Conservation (phyloP, 202 grass and related monocot species). For the Setaria viridis region DNA sequence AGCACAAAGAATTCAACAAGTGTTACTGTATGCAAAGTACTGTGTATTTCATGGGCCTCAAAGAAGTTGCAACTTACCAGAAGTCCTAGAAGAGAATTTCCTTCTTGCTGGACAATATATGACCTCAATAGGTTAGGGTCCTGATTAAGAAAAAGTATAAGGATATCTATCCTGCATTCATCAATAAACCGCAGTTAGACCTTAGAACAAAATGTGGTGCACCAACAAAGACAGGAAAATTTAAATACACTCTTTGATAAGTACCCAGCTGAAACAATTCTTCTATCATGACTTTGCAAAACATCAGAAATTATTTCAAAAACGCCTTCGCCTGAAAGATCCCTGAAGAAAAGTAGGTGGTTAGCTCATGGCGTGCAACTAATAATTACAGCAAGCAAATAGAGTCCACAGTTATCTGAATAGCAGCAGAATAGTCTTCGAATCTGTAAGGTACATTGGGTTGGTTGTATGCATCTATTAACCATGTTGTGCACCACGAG, state of each 20-base stretch:
- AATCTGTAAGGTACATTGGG: conserved; percentile 15
- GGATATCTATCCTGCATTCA: conserved; percentile 91
- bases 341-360: conserved; percentile 61
- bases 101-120: conserved; percentile 97
- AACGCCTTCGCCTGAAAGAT: conserved; percentile 95
- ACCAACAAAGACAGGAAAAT: conserved; percentile 25
- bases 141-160: conserved; percentile 98
- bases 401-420: conserved; percentile 41
- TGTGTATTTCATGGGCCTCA: conserved; percentile 24
- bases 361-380: conserved; percentile 37
- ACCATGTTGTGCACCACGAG: not conserved
- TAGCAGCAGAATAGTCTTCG: conserved; percentile 8
- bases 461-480: conserved; percentile 33
- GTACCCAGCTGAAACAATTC: conserved; percentile 94
- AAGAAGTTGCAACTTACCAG: conserved; percentile 65
- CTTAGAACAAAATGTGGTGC: not conserved
- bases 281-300: conserved; percentile 87
- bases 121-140: conserved; percentile 90
- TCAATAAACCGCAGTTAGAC: conserved; percentile 49
- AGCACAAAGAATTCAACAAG: not conserved
- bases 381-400: conserved; percentile 15
- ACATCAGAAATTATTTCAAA: conserved; percentile 93
- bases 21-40: conserved; percentile 11
- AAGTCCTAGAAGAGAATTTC: conserved; percentile 92
- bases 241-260: conserved; percentile 40